Evolutionary conservation across 495 filamentous ascomycete genomes (phyloP), one percentile per base, ranked within the genome.

Genomic region (Penicillium egyptiacum): DNA sequence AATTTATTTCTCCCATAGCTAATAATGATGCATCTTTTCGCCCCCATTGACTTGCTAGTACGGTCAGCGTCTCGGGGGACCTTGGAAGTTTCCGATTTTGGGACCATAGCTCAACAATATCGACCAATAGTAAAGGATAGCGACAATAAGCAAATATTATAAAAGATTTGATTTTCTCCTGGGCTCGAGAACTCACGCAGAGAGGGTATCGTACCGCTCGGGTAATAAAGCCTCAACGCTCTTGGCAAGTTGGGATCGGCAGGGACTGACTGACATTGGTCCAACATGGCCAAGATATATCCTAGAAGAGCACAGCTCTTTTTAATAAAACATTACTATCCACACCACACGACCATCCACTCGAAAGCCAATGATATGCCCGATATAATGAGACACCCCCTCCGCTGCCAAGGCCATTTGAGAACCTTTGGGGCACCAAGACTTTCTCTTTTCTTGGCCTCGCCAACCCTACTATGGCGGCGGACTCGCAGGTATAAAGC

Each of bases 341-440:
- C 30, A 23, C 10, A 39, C 2, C 2, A n/a, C 16, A n/a, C 6
- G 5, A 39, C 35, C n/a, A 39, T 39, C 35, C 7, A 39, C 2
- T n/a, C 1, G 16, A n/a, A 17, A 6, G n/a, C 35, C 16, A 39
- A 17, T 39, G 6, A 17, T 17, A 39, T 17, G 16, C n/a, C n/a
- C 6, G 2, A 17, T 39, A 39, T n/a, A 7, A 39, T 17, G 35
- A 39, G 35, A 39, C 35, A 39, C 4, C 30, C 30, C 30, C 30
- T n/a, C 35, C 35, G 17, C 5, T 3, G 48, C 48, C 48, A 50
- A 50, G 48, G 30, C 30, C 10, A 12, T 31, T 4, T 57, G 61
- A 56, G 62, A 61, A 65, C 62, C 62, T 65, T 65, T 59, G 56
- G 47, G 62, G 52, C 46, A 56, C 62, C 62, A 65, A 65, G 62